phyloP scores from a whole-genome alignment of 163 green algal species.

The Scenedesmus sp. region DNA sequence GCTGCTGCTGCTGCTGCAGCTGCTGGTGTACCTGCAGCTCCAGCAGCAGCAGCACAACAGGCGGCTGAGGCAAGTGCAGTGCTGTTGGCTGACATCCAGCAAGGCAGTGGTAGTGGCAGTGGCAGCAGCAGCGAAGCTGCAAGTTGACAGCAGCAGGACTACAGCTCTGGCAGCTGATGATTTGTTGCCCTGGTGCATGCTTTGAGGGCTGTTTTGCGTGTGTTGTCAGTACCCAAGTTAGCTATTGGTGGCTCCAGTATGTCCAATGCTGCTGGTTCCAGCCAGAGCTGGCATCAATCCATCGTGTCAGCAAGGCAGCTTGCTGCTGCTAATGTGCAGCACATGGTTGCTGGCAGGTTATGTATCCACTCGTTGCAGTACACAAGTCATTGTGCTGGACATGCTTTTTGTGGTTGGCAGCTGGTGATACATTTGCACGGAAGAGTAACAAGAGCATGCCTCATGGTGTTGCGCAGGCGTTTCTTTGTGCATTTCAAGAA shows the following conservation, averaged over 20 bases:
- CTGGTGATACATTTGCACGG: background rate
- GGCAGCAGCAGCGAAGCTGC: background rate
- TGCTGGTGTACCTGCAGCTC: too few relatives aligned
- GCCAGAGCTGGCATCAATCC: too few relatives aligned
- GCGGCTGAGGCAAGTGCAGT: background rate
- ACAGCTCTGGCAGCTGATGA: background rate
- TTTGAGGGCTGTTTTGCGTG: background rate
- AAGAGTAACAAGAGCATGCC: background rate
- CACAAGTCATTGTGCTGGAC: background rate
- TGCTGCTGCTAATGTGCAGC: too few relatives aligned
- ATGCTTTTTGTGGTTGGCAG: background rate
- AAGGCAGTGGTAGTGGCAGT: too few relatives aligned
- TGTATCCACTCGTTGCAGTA: too few relatives aligned
- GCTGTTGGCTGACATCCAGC: background rate
- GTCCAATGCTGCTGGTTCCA: too few relatives aligned
- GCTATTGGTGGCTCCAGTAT: too few relatives aligned
- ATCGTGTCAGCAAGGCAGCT: too few relatives aligned
- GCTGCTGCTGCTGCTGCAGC: background rate
- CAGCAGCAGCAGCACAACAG: background rate
- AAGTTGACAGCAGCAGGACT: background rate
- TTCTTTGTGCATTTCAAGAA: background rate
- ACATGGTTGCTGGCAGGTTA: too few relatives aligned
- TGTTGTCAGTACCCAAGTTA: too few relatives aligned
- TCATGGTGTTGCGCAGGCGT: background rate
- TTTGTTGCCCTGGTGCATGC: background rate